phyloP scores from a whole-genome alignment of 495 filamentous ascomycete species.

The Neurospora sp. region DNA sequence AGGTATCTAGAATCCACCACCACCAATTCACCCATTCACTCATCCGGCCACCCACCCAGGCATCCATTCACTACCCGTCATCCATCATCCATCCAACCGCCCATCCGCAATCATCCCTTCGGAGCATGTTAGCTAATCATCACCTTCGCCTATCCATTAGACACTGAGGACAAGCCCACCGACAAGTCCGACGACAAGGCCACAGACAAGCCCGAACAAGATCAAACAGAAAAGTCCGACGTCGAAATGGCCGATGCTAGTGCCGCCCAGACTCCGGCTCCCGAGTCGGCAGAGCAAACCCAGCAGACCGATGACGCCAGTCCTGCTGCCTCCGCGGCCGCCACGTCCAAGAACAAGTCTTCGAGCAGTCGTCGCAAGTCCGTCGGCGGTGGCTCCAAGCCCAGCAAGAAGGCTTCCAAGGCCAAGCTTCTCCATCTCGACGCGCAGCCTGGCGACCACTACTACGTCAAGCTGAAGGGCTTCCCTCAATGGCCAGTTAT shows the following conservation, averaged over 20 bases:
- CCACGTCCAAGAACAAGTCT: constrained; percentile 30
- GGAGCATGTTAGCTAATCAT: constrained; percentile 11
- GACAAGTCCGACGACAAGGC: constrained; percentile 13
- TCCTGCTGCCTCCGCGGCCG: constrained; percentile 16
- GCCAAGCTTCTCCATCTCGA: constrained; percentile 59
- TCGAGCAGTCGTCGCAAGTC: constrained; percentile 52
- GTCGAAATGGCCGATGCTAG: constrained; percentile 27
- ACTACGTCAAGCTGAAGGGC: constrained; percentile 77
- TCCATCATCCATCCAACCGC: not conserved
- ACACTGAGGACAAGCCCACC: not conserved
- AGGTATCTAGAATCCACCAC: constrained; percentile 8
- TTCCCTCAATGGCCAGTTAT: constrained; percentile 86
- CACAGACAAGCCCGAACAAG: constrained; percentile 12
- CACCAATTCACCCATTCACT: not conserved
- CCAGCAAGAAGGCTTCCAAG: constrained; percentile 75
- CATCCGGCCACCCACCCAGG: not conserved
- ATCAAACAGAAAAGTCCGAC: constrained; percentile 18
- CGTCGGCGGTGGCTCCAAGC: constrained; percentile 58
- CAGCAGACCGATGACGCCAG: constrained; percentile 14
- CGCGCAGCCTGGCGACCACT: constrained; percentile 77
- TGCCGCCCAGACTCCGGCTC: constrained; percentile 16
- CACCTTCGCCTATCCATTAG: not conserved
- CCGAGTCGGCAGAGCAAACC: constrained; percentile 16
- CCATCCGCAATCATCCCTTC: not conserved
- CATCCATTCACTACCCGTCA: not conserved